These are phyloP conservation scores for Escovopsis weberi DNA, from an alignment of 2,329 filamentous ascomycete species.

Conservation along the genomic window DNA sequence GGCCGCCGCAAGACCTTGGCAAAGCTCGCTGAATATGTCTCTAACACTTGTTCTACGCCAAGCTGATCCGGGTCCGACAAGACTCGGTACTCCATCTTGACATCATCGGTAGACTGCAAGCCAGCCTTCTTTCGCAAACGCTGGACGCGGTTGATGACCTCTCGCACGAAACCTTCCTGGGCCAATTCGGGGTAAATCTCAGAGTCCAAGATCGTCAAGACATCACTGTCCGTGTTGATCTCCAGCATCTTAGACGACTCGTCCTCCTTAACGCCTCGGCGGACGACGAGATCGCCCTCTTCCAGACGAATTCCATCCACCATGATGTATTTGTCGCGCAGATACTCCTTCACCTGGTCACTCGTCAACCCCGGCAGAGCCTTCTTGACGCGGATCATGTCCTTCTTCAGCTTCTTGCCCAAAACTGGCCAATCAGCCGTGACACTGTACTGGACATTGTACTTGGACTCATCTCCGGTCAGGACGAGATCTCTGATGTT, in stretches of 20 bases:
- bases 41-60: constrained; percentile 56
- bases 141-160: constrained; percentile 89
- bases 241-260: constrained; percentile 61
- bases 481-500: constrained; percentile 79
- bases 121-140: constrained; percentile 87
- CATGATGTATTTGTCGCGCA: constrained; percentile 56
- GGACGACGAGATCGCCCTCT: constrained; percentile 65
- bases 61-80: constrained; percentile 64
- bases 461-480: constrained; percentile 74
- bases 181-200: constrained; percentile 72
- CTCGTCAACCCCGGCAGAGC: constrained; percentile 66
- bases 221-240: constrained; percentile 76
- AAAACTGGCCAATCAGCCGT: constrained; percentile 85
- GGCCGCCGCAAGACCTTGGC: constrained; percentile 66
- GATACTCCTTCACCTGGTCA: constrained; percentile 67
- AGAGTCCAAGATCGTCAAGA: constrained; percentile 80
- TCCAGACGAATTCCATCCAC: constrained; percentile 79
- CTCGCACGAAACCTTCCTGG: constrained; percentile 76
- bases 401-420: constrained; percentile 95
- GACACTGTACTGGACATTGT: constrained; percentile 84
- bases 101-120: constrained; percentile 79
- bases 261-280: constrained; percentile 62
- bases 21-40: constrained; percentile 51
- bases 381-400: constrained; percentile 82
- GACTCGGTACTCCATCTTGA: constrained; percentile 86